Base-by-base conservation (phyloP, 139 green algal genomes). In the Chlamydomonas sp. region DNA sequence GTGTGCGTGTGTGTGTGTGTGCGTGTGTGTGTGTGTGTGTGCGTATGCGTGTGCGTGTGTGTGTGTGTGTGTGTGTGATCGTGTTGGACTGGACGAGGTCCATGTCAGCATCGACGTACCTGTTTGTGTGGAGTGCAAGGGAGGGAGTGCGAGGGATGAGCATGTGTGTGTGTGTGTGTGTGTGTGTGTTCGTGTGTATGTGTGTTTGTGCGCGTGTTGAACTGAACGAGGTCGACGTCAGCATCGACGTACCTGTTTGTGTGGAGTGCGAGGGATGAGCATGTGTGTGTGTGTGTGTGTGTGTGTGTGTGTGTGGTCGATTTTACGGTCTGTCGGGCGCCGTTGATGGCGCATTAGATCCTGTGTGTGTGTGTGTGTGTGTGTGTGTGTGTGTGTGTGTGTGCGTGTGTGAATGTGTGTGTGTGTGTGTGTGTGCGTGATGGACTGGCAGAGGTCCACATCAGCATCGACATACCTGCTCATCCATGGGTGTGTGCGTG, bases 81-180 rank as follows among this genome's bases (percentile, higher is more conserved):
- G 82, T 48, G 47, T 87, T 87, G 31, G n/a, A 65, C 70, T 87
- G 82, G 3, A 39, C 50, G 2, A 87, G 61, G 37, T 80, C 57
- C 0, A 83, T 54, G 3, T 83, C 79, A 2, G 73, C 76, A 65
- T 87, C 81, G 3, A 82, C 73, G 28, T 67, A 67, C 35, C 75
- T 81, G 61, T 29, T n/a, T n/a, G n/a, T n/a, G n/a, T n/a, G n/a
- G n/a, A n/a, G n/a, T n/a, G n/a, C n/a, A n/a, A n/a, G n/a, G n/a
- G n/a, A n/a, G n/a, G n/a, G n/a, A n/a, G n/a, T n/a, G n/a, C n/a
- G n/a, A n/a, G n/a, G n/a, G n/a, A n/a, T n/a, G n/a, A n/a, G n/a
- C n/a, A n/a, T n/a, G n/a, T n/a, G n/a, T n/a, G n/a, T n/a, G n/a
- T n/a, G n/a, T n/a, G n/a, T n/a, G n/a, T n/a, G n/a, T 61, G 59